Evolutionary conservation across 2,329 filamentous ascomycete genomes (phyloP).

Genomic region (Ceratocystis harringtonii): DNA sequence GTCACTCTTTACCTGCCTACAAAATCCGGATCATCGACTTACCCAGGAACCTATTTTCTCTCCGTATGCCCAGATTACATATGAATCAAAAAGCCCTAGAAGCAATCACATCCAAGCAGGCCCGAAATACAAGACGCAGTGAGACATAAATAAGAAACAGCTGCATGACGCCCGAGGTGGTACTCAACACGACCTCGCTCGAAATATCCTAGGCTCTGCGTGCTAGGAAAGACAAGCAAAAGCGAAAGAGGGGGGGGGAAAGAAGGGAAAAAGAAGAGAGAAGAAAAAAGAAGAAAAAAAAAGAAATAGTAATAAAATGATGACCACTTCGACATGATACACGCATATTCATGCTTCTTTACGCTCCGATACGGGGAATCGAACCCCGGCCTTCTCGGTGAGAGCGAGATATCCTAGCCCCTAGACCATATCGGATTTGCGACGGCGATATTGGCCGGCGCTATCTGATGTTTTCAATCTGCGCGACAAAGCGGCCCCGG

Average conservation of each 20-base stretch:
- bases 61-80: neutral
- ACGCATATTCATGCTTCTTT: too few species aligned
- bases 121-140: neutral
- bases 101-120: neutral
- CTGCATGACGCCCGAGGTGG: neutral
- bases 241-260: too few species aligned
- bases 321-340: neutral
- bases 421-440: conserved; percentile 17
- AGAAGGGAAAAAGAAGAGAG: too few species aligned
- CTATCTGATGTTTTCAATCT: too few species aligned
- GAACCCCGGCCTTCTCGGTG: conserved; percentile 20
- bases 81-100: neutral
- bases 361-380: conserved; percentile 19
- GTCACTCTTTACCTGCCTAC: neutral
- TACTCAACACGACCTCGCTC: too few species aligned
- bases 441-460: too few species aligned
- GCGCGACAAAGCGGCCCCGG: neutral
- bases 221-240: too few species aligned
- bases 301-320: neutral
- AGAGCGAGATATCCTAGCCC: conserved; percentile 18
- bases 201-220: too few species aligned
- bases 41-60: neutral
- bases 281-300: neutral
- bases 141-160: neutral
- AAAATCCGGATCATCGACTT: neutral